Conservation (phyloP, 2,329 filamentous ascomycete species). For the Tolypocladium cylindrosporum region DNA sequence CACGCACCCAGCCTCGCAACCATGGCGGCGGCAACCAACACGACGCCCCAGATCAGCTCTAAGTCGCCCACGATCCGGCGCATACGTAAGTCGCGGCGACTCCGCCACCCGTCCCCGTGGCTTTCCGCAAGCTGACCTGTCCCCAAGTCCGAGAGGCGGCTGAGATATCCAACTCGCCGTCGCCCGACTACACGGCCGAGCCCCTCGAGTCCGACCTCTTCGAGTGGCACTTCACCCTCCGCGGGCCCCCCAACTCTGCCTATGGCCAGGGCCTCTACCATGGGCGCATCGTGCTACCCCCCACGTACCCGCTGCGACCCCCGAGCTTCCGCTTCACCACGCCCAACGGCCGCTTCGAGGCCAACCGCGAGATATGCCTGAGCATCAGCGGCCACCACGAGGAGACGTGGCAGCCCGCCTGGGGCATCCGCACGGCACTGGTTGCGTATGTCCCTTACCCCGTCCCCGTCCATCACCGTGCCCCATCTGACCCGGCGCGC, state of each 20-base stretch:
- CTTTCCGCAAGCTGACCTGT: not conserved
- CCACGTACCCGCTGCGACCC: constrained; percentile 82
- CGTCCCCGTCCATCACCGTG: no score
- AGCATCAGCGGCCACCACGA: constrained; percentile 93
- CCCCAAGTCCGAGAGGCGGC: constrained; percentile 73
- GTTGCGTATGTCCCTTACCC: constrained; percentile 35
- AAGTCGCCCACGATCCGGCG: constrained; percentile 79
- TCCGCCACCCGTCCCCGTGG: not conserved
- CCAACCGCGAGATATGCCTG: constrained; percentile 93
- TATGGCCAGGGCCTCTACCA: constrained; percentile 85
- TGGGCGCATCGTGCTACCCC: constrained; percentile 83
- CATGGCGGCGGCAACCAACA: not conserved
- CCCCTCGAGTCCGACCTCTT: constrained; percentile 87
- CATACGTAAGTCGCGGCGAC: constrained; percentile 50
- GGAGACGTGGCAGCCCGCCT: constrained; percentile 97
- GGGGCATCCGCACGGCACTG: constrained; percentile 87
- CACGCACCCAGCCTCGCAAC: not conserved
- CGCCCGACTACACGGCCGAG: constrained; percentile 73
- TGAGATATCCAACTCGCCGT: constrained; percentile 72
- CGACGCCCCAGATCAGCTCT: constrained; percentile 46
- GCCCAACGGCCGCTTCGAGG: constrained; percentile 84
- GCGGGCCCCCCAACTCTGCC: constrained; percentile 71
- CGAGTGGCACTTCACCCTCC: constrained; percentile 98
- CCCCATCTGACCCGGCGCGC: not conserved
- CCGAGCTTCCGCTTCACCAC: constrained; percentile 95